Evolutionary conservation across 495 filamentous ascomycete species (phyloP).

Genomic region (Evernia prunastri): DNA sequence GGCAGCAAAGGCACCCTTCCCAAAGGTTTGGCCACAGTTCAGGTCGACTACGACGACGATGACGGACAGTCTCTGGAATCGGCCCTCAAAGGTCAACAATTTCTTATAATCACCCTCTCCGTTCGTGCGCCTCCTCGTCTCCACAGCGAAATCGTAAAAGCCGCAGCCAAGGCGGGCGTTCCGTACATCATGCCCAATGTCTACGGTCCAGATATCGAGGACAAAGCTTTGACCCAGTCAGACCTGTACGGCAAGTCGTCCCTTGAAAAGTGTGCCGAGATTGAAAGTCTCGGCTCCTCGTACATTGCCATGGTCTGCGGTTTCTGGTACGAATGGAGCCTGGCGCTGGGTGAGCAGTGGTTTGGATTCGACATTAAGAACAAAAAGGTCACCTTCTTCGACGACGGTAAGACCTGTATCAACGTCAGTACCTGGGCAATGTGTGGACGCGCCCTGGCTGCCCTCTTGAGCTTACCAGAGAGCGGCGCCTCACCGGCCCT

Average conservation of each 20-base stretch:
- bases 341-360: slow-evolving; percentile 19
- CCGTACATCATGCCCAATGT: slow-evolving; percentile 48
- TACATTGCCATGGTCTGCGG: slow-evolving; percentile 38
- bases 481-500: slow-evolving; percentile 27
- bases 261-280: slow-evolving; percentile 20
- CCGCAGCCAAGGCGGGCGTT: slow-evolving; percentile 48
- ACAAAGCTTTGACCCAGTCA: slow-evolving; percentile 29
- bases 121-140: slow-evolving; percentile 28
- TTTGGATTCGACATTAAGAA: slow-evolving; percentile 36
- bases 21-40: slow-evolving; percentile 34
- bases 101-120: slow-evolving; percentile 45
- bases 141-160: slow-evolving; percentile 40
- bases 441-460: slow-evolving; percentile 39
- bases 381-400: slow-evolving; percentile 36
- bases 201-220: slow-evolving; percentile 34
- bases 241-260: slow-evolving; percentile 17
- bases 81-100: slow-evolving; percentile 46
- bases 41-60: slow-evolving; percentile 39
- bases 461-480: slow-evolving; percentile 34
- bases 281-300: slow-evolving; percentile 33
- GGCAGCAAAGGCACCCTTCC: slow-evolving; percentile 37
- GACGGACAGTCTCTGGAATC: slow-evolving; percentile 29
- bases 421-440: slow-evolving; percentile 39
- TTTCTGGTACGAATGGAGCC: slow-evolving; percentile 46
- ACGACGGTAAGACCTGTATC: slow-evolving; percentile 39